phyloP scores from a whole-genome alignment of 805 yeast genomes.

The Metahyphopichia silvanorum region DNA sequence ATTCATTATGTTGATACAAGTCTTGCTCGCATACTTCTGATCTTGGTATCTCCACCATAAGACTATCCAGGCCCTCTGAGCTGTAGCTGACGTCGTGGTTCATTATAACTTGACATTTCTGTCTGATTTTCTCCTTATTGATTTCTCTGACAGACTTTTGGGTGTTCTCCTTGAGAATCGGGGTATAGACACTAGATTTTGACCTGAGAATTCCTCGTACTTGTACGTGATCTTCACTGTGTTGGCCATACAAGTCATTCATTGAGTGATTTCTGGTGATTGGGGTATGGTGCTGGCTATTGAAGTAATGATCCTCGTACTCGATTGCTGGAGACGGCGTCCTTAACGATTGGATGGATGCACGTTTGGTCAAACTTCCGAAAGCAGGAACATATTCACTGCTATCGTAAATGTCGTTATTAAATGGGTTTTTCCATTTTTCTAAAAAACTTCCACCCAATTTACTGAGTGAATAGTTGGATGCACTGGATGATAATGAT shows the following conservation, averaged over 20 bases:
- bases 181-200: constrained; percentile 20
- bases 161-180: constrained; percentile 13
- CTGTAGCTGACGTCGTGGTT: constrained; percentile 5
- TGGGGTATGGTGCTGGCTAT: constrained; percentile 1
- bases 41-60: constrained; percentile 4
- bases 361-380: constrained; percentile 17
- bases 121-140: constrained; percentile 14
- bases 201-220: constrained; percentile 14
- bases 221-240: constrained; percentile 4
- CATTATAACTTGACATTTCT: constrained; percentile 24
- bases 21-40: neutral
- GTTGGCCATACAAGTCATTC: constrained; percentile 21
- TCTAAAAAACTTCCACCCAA: constrained; percentile 43
- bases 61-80: constrained; percentile 3
- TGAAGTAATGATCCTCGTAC: constrained; percentile 18
- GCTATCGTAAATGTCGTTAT: constrained; percentile 2
- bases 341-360: constrained; percentile 27
- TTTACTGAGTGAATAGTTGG: constrained; percentile 38
- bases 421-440: constrained; percentile 38
- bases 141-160: constrained; percentile 16
- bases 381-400: constrained; percentile 9
- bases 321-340: constrained; percentile 37
- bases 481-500: constrained; percentile 33
- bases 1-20: constrained; percentile 13
- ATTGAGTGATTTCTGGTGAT: constrained; percentile 34